Evolutionary conservation across 805 yeast species (phyloP).

Genomic region (Spathaspora sp.): DNA sequence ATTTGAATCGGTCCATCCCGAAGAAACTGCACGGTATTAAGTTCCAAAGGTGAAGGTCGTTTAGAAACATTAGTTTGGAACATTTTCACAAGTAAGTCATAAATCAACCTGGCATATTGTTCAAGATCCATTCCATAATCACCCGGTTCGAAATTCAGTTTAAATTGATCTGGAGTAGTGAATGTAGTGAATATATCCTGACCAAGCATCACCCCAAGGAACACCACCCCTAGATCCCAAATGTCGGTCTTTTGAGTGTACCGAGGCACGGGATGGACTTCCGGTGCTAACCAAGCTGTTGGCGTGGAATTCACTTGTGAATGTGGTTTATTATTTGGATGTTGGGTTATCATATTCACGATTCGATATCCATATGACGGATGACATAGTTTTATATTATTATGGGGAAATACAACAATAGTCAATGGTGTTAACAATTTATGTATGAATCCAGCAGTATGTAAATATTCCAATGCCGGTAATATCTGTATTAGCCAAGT

Average conservation of each 20-base stretch:
- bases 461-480: conserved; percentile 81
- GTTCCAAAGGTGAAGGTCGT: conserved; percentile 79
- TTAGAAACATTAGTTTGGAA: conserved; percentile 63
- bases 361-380: conserved; percentile 46
- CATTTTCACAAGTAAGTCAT: conserved; percentile 64
- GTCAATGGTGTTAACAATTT: conserved; percentile 62
- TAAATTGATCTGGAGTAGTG: conserved; percentile 42
- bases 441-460: conserved; percentile 81
- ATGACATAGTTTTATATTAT: conserved; percentile 55
- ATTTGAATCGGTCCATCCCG: conserved; percentile 53
- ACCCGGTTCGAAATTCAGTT: conserved; percentile 17
- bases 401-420: conserved; percentile 41
- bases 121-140: conserved; percentile 50
- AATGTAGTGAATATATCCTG: conserved; percentile 64
- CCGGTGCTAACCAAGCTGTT: conserved; percentile 78
- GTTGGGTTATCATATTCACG: conserved; percentile 21
- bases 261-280: conserved; percentile 49
- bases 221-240: conserved; percentile 86
- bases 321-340: conserved; percentile 13
- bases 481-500: conserved; percentile 84
- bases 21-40: conserved; percentile 78
- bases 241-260: conserved; percentile 82
- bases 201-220: conserved; percentile 40
- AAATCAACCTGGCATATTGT: conserved; percentile 63
- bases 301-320: conserved; percentile 15